These are phyloP conservation scores for Colletotrichum ledebouriae DNA, from an alignment of 2,329 filamentous ascomycete species.

Conservation along the genomic window DNA sequence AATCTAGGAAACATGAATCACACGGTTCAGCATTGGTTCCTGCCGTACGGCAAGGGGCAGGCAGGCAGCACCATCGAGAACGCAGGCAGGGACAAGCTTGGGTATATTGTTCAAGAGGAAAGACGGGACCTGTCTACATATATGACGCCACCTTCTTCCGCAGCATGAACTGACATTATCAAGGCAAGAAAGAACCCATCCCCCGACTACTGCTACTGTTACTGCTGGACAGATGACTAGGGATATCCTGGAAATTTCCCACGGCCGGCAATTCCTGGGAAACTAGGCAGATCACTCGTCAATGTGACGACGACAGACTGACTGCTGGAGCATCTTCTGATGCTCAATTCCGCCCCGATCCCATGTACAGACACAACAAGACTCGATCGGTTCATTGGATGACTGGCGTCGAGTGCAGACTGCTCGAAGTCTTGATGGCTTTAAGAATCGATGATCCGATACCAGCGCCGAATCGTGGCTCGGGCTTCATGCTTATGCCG, in stretches of 20 bases:
- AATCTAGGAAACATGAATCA: background rate
- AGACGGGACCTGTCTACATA: too few species aligned
- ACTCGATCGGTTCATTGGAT: background rate
- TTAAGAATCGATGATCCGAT: background rate
- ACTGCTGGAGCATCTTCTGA: background rate
- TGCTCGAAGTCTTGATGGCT: background rate
- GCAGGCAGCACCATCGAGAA: background rate
- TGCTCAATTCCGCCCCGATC: background rate
- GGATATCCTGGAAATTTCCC: constrained; percentile 1
- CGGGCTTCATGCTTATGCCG: background rate
- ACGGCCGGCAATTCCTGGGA: background rate
- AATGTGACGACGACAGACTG: background rate
- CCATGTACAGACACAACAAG: background rate
- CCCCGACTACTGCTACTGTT: background rate
- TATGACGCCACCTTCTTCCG: background rate
- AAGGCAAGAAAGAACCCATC: background rate
- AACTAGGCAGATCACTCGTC: background rate
- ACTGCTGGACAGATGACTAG: too few species aligned
- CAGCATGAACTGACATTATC: background rate
- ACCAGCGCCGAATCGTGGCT: background rate
- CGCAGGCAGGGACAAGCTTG: background rate
- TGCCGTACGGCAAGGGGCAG: background rate
- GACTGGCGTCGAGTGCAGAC: background rate
- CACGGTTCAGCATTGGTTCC: background rate
- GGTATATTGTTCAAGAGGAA: background rate